A percentile compares a stretch with the other conserved stretches of the same genome.
Conservation (phyloP, 495 filamentous ascomycete genomes). For the Aspergillus affinis region DNA sequence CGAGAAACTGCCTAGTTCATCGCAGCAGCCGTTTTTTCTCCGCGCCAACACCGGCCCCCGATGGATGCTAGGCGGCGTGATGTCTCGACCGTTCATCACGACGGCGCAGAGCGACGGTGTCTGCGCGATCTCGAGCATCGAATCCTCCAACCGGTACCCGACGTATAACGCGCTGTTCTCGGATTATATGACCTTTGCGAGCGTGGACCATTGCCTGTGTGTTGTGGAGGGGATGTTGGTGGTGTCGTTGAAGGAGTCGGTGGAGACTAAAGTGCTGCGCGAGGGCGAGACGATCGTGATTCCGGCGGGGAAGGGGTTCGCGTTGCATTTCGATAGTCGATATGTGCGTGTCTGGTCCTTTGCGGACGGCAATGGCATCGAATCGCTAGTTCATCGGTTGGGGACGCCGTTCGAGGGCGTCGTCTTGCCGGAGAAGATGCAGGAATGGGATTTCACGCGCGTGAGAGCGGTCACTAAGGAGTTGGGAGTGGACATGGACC, state of each 20-base stretch:
- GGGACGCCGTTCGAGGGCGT: conserved; percentile 27
- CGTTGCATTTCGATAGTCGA: conserved; percentile 35
- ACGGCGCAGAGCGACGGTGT: conserved; percentile 42
- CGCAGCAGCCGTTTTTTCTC: conserved; percentile 39
- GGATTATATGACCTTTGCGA: conserved; percentile 35
- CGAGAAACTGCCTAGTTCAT: conserved; percentile 32
- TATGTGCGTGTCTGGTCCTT: conserved; percentile 46
- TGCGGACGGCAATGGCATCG: conserved; percentile 43
- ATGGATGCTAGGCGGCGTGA: conserved; percentile 43
- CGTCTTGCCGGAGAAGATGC: conserved; percentile 29
- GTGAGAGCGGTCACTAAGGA: conserved; percentile 19
- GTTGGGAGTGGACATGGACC: conserved; percentile 24
- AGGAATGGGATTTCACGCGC: conserved; percentile 22
- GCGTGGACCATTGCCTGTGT: conserved; percentile 42
- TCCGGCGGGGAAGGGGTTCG: conserved; percentile 41
- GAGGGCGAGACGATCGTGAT: conserved; percentile 44
- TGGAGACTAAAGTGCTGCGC: conserved; percentile 26
- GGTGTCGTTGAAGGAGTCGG: conserved; percentile 31
- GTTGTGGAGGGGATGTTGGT: conserved; percentile 40
- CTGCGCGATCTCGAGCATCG: conserved; percentile 49
- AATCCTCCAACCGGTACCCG: conserved; percentile 34
- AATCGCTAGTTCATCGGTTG: conserved; percentile 31
- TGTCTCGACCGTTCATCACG: conserved; percentile 45
- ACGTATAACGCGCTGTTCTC: conserved; percentile 29
- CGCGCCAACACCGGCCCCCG: conserved; percentile 42